phyloP scores from a whole-genome alignment of 441 rosid species.

The Gossypium lobatum region DNA sequence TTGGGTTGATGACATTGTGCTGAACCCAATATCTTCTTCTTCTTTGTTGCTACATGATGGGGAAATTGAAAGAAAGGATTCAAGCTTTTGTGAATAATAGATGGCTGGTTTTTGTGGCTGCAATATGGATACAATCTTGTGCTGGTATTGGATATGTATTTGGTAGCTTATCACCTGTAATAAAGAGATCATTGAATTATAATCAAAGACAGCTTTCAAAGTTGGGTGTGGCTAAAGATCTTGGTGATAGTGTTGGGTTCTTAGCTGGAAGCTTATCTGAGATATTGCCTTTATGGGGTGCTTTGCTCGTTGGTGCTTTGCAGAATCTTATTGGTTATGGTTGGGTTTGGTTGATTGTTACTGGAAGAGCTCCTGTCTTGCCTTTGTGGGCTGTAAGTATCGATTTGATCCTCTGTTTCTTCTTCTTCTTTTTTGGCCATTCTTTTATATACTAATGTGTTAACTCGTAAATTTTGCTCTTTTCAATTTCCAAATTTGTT shows the following conservation, averaged over 20 bases:
- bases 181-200: constrained; percentile 76
- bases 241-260: constrained; percentile 93
- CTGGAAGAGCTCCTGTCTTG: constrained; percentile 62
- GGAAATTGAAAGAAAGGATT: constrained; percentile 39
- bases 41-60: constrained; percentile 18
- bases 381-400: constrained; percentile 94
- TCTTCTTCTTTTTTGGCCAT: not conserved
- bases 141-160: constrained; percentile 91
- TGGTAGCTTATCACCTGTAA: constrained; percentile 94
- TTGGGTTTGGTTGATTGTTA: constrained; percentile 88
- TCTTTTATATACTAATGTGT: not conserved
- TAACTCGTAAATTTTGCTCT: not conserved
- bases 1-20: not conserved
- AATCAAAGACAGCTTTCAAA: constrained; percentile 80
- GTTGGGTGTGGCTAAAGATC: constrained; percentile 94
- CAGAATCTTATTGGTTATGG: constrained; percentile 92
- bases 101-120: constrained; percentile 95
- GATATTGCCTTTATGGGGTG: constrained; percentile 88
- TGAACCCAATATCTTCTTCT: not conserved
- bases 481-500: not conserved
- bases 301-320: constrained; percentile 80
- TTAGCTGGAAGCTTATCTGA: constrained; percentile 81
- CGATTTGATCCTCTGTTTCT: not conserved
- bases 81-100: constrained; percentile 55
- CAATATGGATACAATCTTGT: constrained; percentile 98